Conservation (phyloP, 2,329 filamentous ascomycete species). For the Pleurostoma richardsiae region DNA sequence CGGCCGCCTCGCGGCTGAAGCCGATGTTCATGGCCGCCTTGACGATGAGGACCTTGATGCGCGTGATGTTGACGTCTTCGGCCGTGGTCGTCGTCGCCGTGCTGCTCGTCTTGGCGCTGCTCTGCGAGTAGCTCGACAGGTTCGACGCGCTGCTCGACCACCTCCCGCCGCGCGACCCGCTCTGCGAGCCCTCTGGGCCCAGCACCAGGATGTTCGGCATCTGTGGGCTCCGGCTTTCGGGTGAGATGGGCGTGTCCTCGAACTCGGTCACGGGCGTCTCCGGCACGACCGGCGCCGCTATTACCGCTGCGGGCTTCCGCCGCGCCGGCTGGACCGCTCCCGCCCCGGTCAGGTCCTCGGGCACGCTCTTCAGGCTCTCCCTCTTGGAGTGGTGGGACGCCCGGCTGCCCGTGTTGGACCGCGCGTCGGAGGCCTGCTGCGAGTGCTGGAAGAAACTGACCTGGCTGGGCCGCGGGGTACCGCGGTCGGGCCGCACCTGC, state of each 20-base stretch:
- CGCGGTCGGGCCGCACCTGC: conserved; percentile 77
- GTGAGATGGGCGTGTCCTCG: conserved; percentile 81
- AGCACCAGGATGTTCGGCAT: conserved; percentile 86
- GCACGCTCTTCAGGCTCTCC: conserved; percentile 44
- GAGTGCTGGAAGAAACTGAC: conserved; percentile 60
- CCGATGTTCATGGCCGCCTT: conserved; percentile 84
- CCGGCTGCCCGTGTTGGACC: conserved; percentile 34
- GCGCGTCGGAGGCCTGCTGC: conserved; percentile 32
- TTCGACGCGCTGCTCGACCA: conserved; percentile 82
- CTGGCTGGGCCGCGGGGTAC: conserved; percentile 78
- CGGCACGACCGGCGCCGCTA: conserved; percentile 46
- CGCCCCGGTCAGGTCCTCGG: conserved; percentile 32
- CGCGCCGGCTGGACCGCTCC: conserved; percentile 21
- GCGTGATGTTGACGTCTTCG: conserved; percentile 73
- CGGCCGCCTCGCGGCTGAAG: conserved; percentile 54
- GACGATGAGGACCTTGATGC: conserved; percentile 73
- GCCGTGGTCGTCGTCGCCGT: conserved; percentile 62
- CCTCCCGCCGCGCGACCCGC: conserved; percentile 48
- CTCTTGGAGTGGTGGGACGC: conserved; percentile 46
- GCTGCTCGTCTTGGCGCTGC: conserved; percentile 59
- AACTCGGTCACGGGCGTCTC: conserved; percentile 96
- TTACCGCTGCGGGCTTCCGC: conserved; percentile 25
- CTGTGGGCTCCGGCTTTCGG: conserved; percentile 68
- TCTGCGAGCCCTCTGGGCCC: conserved; percentile 53
- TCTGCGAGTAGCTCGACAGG: conserved; percentile 73